phyloP scores from a whole-genome alignment of 257 asterid genomes.

The Coffea canephora region DNA sequence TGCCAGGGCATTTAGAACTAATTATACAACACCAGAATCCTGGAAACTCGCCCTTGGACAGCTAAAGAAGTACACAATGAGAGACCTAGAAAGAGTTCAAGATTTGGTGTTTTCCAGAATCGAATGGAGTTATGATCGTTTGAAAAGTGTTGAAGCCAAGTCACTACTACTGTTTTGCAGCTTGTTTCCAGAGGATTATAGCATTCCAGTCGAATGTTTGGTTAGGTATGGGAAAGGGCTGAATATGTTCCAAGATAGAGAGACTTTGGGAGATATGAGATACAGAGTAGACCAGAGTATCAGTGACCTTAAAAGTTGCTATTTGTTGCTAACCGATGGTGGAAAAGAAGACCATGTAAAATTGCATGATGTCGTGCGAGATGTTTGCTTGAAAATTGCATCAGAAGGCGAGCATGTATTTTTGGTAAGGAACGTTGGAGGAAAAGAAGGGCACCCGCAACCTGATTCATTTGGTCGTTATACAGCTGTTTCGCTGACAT shows the following conservation, averaged over 20 bases:
- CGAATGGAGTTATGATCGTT: no score
- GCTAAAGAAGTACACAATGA: no score
- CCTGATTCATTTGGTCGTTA: not conserved
- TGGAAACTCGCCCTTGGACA: no score
- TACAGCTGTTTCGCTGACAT: not conserved
- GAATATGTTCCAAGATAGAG: not conserved
- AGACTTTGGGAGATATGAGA: not conserved
- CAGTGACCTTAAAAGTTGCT: not conserved
- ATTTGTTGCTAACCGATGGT: not conserved
- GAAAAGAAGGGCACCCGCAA: not conserved
- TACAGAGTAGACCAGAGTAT: not conserved
- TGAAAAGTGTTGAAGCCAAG: no score
- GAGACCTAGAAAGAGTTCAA: no score
- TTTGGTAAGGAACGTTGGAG: not conserved
- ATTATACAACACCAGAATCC: no score
- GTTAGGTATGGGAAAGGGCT: slow-evolving; percentile 13
- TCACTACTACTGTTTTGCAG: not conserved
- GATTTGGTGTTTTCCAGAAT: no score
- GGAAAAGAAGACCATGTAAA: not conserved
- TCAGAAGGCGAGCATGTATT: not conserved
- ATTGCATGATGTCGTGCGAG: slow-evolving; percentile 15
- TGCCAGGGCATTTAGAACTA: no score
- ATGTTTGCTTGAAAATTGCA: slow-evolving; percentile 7
- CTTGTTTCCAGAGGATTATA: not conserved
- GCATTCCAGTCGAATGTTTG: not conserved